A percentile compares a stretch with the other conserved stretches of the same genome.
These are phyloP conservation scores for Mycosarcoma mackinlayi DNA, from an alignment of 1,284 basidiomycete genomes.

Conservation along the genomic window DNA sequence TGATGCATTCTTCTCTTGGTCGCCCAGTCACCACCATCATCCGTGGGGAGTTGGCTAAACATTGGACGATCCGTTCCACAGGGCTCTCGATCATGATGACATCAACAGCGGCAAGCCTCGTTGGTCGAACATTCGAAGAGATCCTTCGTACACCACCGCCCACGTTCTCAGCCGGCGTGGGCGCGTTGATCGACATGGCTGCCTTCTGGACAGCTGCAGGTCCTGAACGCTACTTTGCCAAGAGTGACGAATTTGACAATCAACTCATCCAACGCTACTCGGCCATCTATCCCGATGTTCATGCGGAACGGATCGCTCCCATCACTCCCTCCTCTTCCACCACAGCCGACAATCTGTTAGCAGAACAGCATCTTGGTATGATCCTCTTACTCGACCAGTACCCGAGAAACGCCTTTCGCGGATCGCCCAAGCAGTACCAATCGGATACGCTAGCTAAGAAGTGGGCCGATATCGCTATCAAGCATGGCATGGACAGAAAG, in stretches of 20 bases:
- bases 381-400: conserved; percentile 41
- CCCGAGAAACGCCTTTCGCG: conserved; percentile 37
- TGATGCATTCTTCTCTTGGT: too few relatives aligned
- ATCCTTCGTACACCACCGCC: conserved; percentile 27
- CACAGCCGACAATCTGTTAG: background rate
- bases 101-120: conserved; percentile 7
- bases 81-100: conserved; percentile 10
- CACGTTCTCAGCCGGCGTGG: conserved; percentile 17
- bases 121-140: conserved; percentile 27
- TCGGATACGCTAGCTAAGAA: conserved; percentile 25
- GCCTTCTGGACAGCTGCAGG: conserved; percentile 41
- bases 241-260: conserved; percentile 25
- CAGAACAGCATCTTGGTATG: conserved; percentile 40
- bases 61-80: too few relatives aligned
- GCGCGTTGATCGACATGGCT: conserved; percentile 31
- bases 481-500: conserved; percentile 13
- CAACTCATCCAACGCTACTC: conserved; percentile 31
- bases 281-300: conserved; percentile 19
- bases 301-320: conserved; percentile 20
- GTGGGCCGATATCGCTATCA: conserved; percentile 33
- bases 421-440: conserved; percentile 26
- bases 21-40: background rate
- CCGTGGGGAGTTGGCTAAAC: too few relatives aligned
- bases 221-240: conserved; percentile 30
- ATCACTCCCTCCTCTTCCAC: background rate